Evolutionary conservation across 805 yeast genomes (phyloP).

Genomic region (Starmerella potacharoeniae): DNA sequence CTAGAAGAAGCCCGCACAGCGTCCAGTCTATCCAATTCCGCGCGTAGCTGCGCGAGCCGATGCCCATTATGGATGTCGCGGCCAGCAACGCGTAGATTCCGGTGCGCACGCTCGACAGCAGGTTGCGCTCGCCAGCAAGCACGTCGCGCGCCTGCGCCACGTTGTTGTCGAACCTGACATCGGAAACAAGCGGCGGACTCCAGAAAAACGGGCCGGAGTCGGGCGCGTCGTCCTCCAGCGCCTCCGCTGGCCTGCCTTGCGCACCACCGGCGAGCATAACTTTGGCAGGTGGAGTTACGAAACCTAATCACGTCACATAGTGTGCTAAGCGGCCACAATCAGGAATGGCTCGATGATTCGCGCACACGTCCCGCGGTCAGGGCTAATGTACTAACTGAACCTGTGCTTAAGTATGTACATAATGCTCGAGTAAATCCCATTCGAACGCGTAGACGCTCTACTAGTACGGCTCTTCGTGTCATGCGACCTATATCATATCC

Average conservation of each 20-base stretch:
- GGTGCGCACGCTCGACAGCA: conserved; percentile 20
- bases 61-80: conserved; percentile 19
- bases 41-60: background rate
- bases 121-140: conserved; percentile 27
- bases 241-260: no score
- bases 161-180: conserved; percentile 22
- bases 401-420: no score
- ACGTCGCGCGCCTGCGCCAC: conserved; percentile 28
- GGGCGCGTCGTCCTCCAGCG: background rate
- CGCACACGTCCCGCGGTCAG: no score
- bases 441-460: no score
- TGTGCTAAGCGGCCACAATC: no score
- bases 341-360: no score
- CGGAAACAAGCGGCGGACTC: conserved; percentile 16
- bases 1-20: conserved; percentile 19
- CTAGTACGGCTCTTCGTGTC: no score
- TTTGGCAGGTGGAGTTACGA: no score
- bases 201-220: conserved; percentile 15
- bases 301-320: background rate
- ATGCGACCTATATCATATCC: no score
- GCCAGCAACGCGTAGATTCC: conserved; percentile 24
- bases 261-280: no score
- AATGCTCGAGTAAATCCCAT: no score
- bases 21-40: conserved; percentile 14
- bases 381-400: no score